phyloP scores from a whole-genome alignment of 768 basidiomycete genomes.

The Antrodiella citrinella region DNA sequence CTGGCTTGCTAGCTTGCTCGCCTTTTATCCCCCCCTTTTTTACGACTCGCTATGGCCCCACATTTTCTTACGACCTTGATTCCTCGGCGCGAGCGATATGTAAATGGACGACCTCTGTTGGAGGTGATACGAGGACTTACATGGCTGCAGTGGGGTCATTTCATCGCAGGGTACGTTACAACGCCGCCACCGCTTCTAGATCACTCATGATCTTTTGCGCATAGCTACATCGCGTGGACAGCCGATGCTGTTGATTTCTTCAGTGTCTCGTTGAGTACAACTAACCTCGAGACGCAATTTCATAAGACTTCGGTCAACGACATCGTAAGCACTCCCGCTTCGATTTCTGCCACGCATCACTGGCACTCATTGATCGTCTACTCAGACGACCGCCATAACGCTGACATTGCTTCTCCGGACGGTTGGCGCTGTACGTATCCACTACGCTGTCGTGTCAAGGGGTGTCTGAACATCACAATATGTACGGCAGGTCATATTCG shows the following conservation, averaged over 20 bases:
- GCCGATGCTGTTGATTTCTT: conserved; percentile 87
- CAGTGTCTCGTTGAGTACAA: conserved; percentile 56
- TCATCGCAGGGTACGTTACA: conserved; percentile 39
- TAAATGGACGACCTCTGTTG: conserved; percentile 32
- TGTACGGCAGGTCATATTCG: conserved; percentile 60
- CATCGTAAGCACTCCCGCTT: conserved; percentile 30
- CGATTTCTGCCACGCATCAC: not conserved
- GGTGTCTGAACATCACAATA: not conserved
- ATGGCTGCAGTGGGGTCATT: conserved; percentile 49
- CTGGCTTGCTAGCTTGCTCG: not conserved
- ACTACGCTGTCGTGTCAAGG: not conserved
- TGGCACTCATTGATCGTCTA: conserved; percentile 4
- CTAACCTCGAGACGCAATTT: conserved; percentile 41
- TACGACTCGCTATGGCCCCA: conserved; percentile 37
- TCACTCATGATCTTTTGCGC: not conserved
- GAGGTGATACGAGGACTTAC: conserved; percentile 36
- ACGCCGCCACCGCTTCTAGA: not conserved
- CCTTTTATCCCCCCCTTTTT: not conserved
- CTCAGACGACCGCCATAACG: conserved; percentile 73
- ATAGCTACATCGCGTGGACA: conserved; percentile 79
- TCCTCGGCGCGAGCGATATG: conserved; percentile 30
- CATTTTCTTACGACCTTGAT: conserved; percentile 38
- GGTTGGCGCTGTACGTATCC: conserved; percentile 48
- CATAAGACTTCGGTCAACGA: conserved; percentile 25
- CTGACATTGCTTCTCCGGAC: conserved; percentile 87